Conservation (phyloP, 208 protist species). For the Trichomonas gallinae region DNA sequence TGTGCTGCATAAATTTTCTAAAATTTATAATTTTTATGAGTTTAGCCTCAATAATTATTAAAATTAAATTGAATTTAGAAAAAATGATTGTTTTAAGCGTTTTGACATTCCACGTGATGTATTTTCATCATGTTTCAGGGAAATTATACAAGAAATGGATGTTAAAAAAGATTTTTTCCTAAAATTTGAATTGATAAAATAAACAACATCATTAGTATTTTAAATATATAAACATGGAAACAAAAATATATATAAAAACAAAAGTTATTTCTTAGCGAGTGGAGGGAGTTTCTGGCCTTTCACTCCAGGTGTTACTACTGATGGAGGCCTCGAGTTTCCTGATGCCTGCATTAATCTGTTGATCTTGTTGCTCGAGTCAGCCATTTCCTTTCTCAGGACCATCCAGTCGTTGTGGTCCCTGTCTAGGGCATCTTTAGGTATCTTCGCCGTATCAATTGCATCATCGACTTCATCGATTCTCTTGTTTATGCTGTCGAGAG, state of each 20-base stretch:
- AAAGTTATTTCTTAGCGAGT: neutral
- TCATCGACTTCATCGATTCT: neutral
- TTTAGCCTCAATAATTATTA: too few relatives aligned
- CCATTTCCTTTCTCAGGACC: neutral
- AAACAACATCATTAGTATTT: too few relatives aligned
- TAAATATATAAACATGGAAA: neutral
- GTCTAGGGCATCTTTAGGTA: neutral
- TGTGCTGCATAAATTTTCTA: too few relatives aligned
- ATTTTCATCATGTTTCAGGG: too few relatives aligned
- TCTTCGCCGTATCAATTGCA: neutral
- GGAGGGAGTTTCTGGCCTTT: neutral
- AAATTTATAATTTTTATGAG: too few relatives aligned
- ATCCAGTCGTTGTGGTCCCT: neutral
- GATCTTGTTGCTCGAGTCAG: neutral
- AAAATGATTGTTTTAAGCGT: too few relatives aligned
- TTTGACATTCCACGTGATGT: too few relatives aligned
- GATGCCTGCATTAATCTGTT: neutral
- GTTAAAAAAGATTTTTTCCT: too few relatives aligned
- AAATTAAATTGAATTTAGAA: too few relatives aligned
- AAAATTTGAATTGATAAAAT: too few relatives aligned
- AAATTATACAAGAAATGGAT: too few relatives aligned
- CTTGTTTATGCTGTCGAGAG: neutral
- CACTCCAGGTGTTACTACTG: neutral
- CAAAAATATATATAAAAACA: neutral
- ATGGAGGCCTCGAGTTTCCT: neutral